These are phyloP conservation scores for Chaetomidium leptoderma DNA, from an alignment of 495 filamentous ascomycete genomes.

Conservation along the genomic window DNA sequence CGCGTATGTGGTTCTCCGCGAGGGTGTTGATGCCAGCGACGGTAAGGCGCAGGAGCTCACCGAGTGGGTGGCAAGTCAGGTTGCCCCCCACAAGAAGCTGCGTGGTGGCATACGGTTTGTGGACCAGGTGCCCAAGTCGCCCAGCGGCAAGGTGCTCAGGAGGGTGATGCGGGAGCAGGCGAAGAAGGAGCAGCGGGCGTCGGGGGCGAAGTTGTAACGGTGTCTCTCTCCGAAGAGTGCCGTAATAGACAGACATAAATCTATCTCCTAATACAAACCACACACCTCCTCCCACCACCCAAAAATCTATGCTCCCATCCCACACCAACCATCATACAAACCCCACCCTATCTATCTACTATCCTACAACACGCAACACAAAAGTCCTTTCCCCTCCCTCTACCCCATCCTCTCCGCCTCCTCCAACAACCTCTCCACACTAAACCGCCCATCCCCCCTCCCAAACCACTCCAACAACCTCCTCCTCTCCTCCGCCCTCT, in stretches of 20 bases:
- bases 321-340: background rate
- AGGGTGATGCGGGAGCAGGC: constrained; percentile 52
- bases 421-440: constrained; percentile 75
- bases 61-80: constrained; percentile 54
- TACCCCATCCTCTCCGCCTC: constrained; percentile 75
- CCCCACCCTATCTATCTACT: background rate
- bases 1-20: constrained; percentile 70
- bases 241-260: background rate
- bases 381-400: background rate
- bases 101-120: constrained; percentile 80
- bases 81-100: constrained; percentile 64
- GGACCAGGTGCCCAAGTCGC: constrained; percentile 78
- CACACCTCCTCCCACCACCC: background rate
- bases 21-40: constrained; percentile 44
- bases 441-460: constrained; percentile 70
- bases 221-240: background rate
- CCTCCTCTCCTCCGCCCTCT: constrained; percentile 46
- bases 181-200: constrained; percentile 33
- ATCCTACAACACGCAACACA: no score
- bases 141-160: constrained; percentile 83
- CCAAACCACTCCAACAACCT: constrained; percentile 77
- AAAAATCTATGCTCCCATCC: background rate
- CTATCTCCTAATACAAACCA: background rate
- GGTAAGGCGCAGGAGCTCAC: constrained; percentile 59
- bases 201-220: constrained; percentile 32